Evolutionary conservation across 805 yeast species (phyloP).

Genomic region (Hanseniaspora taiwanica): DNA sequence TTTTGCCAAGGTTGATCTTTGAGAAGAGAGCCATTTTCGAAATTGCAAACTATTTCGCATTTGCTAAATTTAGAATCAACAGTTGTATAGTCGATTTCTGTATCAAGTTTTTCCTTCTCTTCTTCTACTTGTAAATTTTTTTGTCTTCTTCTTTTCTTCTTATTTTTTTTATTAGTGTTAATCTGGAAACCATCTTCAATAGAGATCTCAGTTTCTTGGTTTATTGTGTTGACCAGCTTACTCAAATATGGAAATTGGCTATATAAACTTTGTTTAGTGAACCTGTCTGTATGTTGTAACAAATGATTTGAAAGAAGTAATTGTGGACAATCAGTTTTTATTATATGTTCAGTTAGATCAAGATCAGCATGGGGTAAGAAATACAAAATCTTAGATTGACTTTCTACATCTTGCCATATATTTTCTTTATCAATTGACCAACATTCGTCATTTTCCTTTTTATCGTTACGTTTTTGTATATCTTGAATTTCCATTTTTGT

Average conservation of each 20-base stretch:
- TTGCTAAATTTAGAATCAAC: conserved; percentile 11
- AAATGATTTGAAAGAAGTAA: conserved; percentile 39
- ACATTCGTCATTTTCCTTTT: conserved; percentile 2
- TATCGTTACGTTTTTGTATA: conserved; percentile 14
- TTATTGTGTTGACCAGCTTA: conserved; percentile 17
- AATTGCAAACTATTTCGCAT: conserved; percentile 14
- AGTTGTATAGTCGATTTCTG: conserved; percentile 11
- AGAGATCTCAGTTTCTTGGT: background rate
- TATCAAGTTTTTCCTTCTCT: too few relatives aligned
- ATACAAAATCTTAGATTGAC: conserved; percentile 25
- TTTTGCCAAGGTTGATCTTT: conserved; percentile 30
- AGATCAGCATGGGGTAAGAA: conserved; percentile 72
- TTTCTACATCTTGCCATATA: conserved; percentile 13
- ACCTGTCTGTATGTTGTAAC: conserved; percentile 39
- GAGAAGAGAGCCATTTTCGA: conserved; percentile 13
- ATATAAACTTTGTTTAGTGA: conserved; percentile 29
- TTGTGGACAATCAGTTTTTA: conserved; percentile 24
- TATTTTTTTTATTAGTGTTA: background rate
- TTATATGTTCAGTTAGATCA: conserved; percentile 31
- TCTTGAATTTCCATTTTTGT: conserved; percentile 29
- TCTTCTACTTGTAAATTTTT: conserved; percentile 3
- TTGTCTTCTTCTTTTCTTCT: conserved; percentile 10
- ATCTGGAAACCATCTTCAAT: background rate
- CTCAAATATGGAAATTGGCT: conserved; percentile 33
- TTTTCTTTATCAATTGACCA: conserved; percentile 19